Base-by-base conservation (phyloP, 1,284 basidiomycete species). In the Agaricales sp. region DNA sequence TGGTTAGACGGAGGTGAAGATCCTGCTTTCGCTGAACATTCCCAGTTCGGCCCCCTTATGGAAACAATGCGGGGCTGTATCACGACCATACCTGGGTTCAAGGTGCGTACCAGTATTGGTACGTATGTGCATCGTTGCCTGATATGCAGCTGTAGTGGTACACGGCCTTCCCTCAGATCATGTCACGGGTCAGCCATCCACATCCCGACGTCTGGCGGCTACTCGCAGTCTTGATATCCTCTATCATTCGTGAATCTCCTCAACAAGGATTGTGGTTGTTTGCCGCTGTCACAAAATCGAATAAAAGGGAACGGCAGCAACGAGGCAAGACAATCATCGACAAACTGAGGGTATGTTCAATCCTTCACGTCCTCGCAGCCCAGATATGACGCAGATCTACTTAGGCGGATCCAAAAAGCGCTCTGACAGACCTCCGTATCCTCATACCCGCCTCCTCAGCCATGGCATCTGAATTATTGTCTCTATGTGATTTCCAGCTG, bases 141-240 rank as follows among this genome's bases (percentile, higher is more conserved):
- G 3, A 37, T 43, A 21, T 46, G 21, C 38, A 43, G 21, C 52
- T 23, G 43, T 53, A 96, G 92, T 99, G 94, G 91, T 88, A 88
- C 55, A 95, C 90, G 0, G 94, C 94, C 0, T 93, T 98, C 55
- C 93, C 96, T 4, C 96, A 99, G 70, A 88, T 99, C 51, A 90
- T 96, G 8, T 99, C 96, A 20, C 82, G 96, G 6, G 87, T 99
- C 26, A 87, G 86, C 16, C 92, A 98, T 58, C 69, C 67, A 14
- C 87, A 91, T 58, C 59, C 67, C n/a, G 72, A 73, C 1, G 86
- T 94, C 1, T 87, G 80, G 60, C 63, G 63, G 0, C 67, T 82
- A 13, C 67, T 99, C 14, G 73, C 79, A 1, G 70, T 67, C 50
- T 77, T 99, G 37, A 91, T 99, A 54, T 66, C 71, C 8, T 69